Evolutionary conservation across 108 stramenopile genomes (phyloP).

Genomic region (Fistulifera pelliculosa): DNA sequence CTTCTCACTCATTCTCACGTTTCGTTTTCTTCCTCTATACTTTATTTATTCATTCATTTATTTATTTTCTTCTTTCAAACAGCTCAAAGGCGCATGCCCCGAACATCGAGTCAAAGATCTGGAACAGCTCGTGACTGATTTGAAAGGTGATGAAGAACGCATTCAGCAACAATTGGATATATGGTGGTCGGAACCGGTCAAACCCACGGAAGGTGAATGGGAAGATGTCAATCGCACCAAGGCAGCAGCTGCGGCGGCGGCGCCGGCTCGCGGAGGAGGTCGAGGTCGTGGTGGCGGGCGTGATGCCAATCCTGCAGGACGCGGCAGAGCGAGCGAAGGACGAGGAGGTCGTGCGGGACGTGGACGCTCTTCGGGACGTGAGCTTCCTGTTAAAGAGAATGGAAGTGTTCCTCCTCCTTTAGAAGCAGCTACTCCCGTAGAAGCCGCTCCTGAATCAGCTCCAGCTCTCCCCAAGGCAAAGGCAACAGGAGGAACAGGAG

Average conservation of each 20-base stretch:
- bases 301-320: conserved; percentile 5
- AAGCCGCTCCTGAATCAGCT: conserved; percentile 16
- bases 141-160: conserved; percentile 75
- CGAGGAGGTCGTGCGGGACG: conserved; percentile 27
- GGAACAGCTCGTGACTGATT: conserved; percentile 61
- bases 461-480: conserved; percentile 1
- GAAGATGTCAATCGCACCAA: conserved; percentile 60
- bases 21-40: no score
- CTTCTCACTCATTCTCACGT: no score
- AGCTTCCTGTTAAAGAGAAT: neutral
- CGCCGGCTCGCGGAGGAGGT: conserved; percentile 19
- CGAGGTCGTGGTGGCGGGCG: conserved; percentile 21
- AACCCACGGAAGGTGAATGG: conserved; percentile 53
- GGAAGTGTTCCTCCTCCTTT: neutral
- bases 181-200: conserved; percentile 76
- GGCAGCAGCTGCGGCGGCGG: conserved; percentile 31
- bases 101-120: conserved; percentile 71
- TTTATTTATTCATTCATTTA: conserved; percentile 5
- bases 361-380: conserved; percentile 15
- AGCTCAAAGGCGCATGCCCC: conserved; percentile 58
- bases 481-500: neutral
- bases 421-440: neutral
- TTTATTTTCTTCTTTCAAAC: neutral
- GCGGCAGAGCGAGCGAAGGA: conserved; percentile 22
- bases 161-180: conserved; percentile 55